Evolutionary conservation across 78 protist species (phyloP), one percentile per base, ranked within the genome.

Genomic region (Cyanophora paradoxa): DNA sequence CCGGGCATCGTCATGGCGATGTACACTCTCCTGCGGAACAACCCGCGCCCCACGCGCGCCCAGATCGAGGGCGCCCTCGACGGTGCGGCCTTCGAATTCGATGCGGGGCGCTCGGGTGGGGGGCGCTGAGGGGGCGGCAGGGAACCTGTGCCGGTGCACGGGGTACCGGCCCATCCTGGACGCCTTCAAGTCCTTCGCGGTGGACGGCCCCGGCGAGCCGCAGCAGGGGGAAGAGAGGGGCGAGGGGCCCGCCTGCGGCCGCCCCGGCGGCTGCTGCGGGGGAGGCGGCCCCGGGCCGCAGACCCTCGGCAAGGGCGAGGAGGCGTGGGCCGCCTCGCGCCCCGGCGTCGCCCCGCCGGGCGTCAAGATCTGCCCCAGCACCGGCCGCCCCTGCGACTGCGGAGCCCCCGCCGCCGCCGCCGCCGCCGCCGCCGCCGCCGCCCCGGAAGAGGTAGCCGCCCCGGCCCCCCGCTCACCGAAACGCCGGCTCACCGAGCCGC

Each of bases 81-180:
- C 50, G 97, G n/a, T n/a, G n/a, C n/a, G n/a, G n/a, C n/a, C n/a
- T n/a, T n/a, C n/a, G n/a, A n/a, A n/a, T n/a, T n/a, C n/a, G n/a
- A n/a, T n/a, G n/a, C n/a, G n/a, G n/a, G n/a, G n/a, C n/a, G n/a
- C n/a, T n/a, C n/a, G n/a, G n/a, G n/a, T n/a, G n/a, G n/a, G n/a
- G n/a, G n/a, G n/a, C n/a, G n/a, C n/a, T n/a, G n/a, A n/a, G n/a
- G n/a, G n/a, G n/a, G n/a, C n/a, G n/a, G n/a, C n/a, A n/a, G n/a
- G 96, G 58, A 92, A 95, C 74, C 42, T 93, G 4, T 95, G 98
- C 72, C 83, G 98, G 67, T 95, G 98, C 88, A 93, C 97, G 17
- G 98, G 97, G 7, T 93, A 95, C 70, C 54, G 97, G 8, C 95
- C 97, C 52, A 94, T 94, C 33, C 46, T 89, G 17, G 93, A 92